Evolutionary conservation across 148 eudicot species (phyloP).

Genomic region (Salicornia ramosissima): DNA sequence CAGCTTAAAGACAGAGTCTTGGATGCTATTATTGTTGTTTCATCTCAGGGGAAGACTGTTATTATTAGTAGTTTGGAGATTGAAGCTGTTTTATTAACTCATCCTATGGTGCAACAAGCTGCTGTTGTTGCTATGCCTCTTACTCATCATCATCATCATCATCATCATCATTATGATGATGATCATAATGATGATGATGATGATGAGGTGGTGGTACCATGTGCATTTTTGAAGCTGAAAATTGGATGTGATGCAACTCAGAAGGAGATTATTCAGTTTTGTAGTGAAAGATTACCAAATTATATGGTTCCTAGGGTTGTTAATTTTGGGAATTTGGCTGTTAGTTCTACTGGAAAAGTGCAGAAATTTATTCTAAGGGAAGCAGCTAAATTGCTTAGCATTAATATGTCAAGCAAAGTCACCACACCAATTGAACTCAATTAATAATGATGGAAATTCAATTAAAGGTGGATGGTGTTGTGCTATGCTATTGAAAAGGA

Average conservation of each 20-base stretch:
- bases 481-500: too few relatives aligned
- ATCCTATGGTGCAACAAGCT: conserved; percentile 17
- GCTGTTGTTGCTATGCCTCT: conserved; percentile 24
- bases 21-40: conserved; percentile 16
- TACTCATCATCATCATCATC: background rate
- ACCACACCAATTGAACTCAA: background rate
- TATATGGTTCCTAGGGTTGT: conserved; percentile 18
- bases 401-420: background rate
- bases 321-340: conserved; percentile 21
- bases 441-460: too few relatives aligned
- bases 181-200: background rate
- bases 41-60: conserved; percentile 1
- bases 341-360: conserved; percentile 24
- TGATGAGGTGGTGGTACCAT: background rate
- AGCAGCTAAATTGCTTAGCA: conserved; percentile 14
- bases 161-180: background rate
- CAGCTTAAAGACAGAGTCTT: conserved; percentile 19
- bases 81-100: conserved; percentile 16
- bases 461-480: too few relatives aligned
- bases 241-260: conserved; percentile 15
- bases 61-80: conserved; percentile 23
- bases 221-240: conserved; percentile 21
- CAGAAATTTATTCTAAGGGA: conserved; percentile 22
- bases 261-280: conserved; percentile 15
- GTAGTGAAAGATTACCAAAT: conserved; percentile 8